Base-by-base conservation (phyloP, 177 flowering plant genomes). In the Tripterygium wilfordii region DNA sequence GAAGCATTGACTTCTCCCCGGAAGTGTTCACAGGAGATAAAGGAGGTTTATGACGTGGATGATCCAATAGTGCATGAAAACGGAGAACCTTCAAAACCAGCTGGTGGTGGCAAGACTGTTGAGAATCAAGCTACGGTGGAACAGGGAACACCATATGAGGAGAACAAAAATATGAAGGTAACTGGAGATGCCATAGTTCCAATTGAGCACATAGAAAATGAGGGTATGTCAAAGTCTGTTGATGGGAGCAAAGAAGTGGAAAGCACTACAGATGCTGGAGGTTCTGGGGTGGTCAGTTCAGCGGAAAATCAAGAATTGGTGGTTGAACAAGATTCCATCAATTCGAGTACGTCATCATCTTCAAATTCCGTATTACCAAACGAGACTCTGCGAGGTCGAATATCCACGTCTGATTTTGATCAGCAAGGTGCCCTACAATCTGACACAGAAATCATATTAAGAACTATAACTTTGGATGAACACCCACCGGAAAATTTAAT, bases 311-410 rank as follows among this genome's bases (percentile, higher is more conserved):
- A 40, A 38, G 31, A 51, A 38, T 16, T 12, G 12, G 18, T 9
- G 13, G 32, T 28, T 27, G 58, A 63, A 28, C 51, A 51, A 21
- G 28, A 22, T 49, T 17, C 42, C 31, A 13, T 23, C 28, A 22
- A 9, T 29, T 49, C 65, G 21, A 30, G 46, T 30, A 14, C 54
- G 35, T 28, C 33, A 1, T 53, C 65, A 29, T 56, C 70, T 48
- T 57, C 62, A 6, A 65, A 45, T 24, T 57, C 67, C 3, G 57
- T 61, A 19, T 40, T 61, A 32, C 26, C 45, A 23, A 42, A 51
- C 43, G 19, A 19, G 7, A 51, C 22, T 23, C 26, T 44, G 16
- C 9, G 2, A 42, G 60, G 30, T 49, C 44, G 49, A 31, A 31
- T 10, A 2, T 45, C 42, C 14, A 27, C 35, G 29, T 22, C 40